These are phyloP conservation scores for Melampsora americana DNA, from an alignment of 1,284 basidiomycete species.

Conservation along the genomic window DNA sequence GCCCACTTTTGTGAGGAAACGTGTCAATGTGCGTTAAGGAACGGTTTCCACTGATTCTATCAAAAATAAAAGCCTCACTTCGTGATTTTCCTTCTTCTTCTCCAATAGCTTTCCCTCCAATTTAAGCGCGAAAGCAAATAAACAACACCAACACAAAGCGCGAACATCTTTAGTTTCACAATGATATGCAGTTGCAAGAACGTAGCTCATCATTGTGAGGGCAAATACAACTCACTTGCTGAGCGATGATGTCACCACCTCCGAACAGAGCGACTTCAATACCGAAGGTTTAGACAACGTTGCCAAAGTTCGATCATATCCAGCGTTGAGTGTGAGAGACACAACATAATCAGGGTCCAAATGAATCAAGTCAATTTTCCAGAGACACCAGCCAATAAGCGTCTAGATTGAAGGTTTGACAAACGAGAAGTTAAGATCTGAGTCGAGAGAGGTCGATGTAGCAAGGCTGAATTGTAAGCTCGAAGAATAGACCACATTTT, in stretches of 20 bases:
- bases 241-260: conserved; percentile 34
- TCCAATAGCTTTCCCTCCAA: conserved; percentile 10
- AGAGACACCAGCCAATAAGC: not conserved
- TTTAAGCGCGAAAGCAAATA: not conserved
- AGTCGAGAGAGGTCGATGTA: conserved; percentile 29
- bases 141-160: not conserved
- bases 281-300: not conserved
- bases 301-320: not conserved
- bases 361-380: too few species aligned
- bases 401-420: not conserved
- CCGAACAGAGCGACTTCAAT: conserved; percentile 28
- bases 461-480: conserved; percentile 19
- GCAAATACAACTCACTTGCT: conserved; percentile 21
- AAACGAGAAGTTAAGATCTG: conserved; percentile 32
- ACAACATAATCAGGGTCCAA: too few species aligned
- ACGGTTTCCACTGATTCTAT: not conserved
- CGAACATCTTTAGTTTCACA: not conserved
- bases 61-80: conserved; percentile 1
- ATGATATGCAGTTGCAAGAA: not conserved
- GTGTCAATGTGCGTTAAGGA: not conserved
- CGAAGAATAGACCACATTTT: conserved; percentile 14
- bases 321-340: too few species aligned
- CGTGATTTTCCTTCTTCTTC: conserved; percentile 30
- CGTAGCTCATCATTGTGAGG: not conserved
- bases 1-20: conserved; percentile 18